A percentile compares a stretch with the other conserved stretches of the same genome.
phyloP scores from a whole-genome alignment of 1,139 yeast genomes.

The Scheffersomyces titani region DNA sequence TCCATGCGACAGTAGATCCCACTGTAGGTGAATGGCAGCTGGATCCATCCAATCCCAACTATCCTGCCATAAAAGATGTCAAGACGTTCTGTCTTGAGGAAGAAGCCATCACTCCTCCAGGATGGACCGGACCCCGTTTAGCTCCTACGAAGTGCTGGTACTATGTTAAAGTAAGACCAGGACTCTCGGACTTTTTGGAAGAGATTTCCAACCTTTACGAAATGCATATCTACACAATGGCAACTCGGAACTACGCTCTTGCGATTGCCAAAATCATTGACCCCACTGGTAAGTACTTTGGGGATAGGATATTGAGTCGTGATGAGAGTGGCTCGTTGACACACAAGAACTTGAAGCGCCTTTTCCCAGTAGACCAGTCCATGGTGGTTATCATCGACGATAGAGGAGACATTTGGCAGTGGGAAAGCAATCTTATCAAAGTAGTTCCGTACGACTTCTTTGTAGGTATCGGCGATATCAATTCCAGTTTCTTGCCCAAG shows the following conservation, averaged over 20 bases:
- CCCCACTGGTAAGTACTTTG: slow-evolving; percentile 83
- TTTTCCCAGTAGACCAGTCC: slow-evolving; percentile 94
- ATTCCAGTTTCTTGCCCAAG: slow-evolving; percentile 86
- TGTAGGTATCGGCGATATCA: slow-evolving; percentile 97
- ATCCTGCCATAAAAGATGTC: slow-evolving; percentile 82
- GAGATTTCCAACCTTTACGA: slow-evolving; percentile 70
- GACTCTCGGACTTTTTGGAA: slow-evolving; percentile 69
- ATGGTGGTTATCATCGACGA: slow-evolving; percentile 98
- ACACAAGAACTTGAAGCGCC: slow-evolving; percentile 81
- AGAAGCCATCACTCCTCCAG: slow-evolving; percentile 61
- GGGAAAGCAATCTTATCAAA: slow-evolving; percentile 89
- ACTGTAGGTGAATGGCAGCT: slow-evolving; percentile 96
- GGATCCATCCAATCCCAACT: slow-evolving; percentile 83
- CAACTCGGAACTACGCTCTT: slow-evolving; percentile 92
- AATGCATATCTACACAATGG: slow-evolving; percentile 97
- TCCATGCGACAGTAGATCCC: slow-evolving; percentile 97
- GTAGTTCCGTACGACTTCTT: slow-evolving; percentile 96
- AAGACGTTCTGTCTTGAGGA: slow-evolving; percentile 76
- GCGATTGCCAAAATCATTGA: slow-evolving; percentile 91
- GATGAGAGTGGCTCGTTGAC: slow-evolving; percentile 95
- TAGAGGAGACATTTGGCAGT: slow-evolving; percentile 98
- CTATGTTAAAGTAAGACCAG: slow-evolving; percentile 91
- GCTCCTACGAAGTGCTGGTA: slow-evolving; percentile 74
- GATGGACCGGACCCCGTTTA: slow-evolving; percentile 58
- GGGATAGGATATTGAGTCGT: slow-evolving; percentile 86